Percentiles rank a stretch among this genome's conserved stretches.
These are phyloP conservation scores for Penicillium sp. DNA, from an alignment of 2,329 filamentous ascomycete species.

Conservation along the genomic window DNA sequence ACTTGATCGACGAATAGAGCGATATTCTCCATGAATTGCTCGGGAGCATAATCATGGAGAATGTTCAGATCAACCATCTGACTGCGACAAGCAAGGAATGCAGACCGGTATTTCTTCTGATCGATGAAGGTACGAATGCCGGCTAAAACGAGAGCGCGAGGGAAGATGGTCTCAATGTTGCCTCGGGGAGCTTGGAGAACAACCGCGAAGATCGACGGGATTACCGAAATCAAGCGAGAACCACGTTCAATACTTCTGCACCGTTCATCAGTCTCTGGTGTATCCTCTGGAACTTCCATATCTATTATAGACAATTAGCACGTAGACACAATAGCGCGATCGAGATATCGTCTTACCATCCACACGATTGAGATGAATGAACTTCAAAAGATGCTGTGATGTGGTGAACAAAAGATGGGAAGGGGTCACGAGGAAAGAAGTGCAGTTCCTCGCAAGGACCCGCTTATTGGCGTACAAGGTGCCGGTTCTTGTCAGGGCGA, in stretches of 20 bases:
- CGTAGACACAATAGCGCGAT: constrained; percentile 2
- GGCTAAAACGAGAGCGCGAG: constrained; percentile 84
- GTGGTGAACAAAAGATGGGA: constrained; percentile 89
- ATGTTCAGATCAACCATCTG: constrained; percentile 99
- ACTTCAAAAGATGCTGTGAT: constrained; percentile 87
- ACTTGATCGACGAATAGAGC: constrained; percentile 78
- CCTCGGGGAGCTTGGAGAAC: constrained; percentile 93
- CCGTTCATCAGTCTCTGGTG: constrained; percentile 86
- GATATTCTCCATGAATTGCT: constrained; percentile 75
- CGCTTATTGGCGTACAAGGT: constrained; percentile 73
- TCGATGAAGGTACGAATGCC: constrained; percentile 81
- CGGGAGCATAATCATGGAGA: constrained; percentile 84
- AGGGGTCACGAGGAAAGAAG: constrained; percentile 78
- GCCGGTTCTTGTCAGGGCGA: constrained; percentile 71
- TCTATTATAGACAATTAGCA: constrained; percentile 48
- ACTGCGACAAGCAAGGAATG: constrained; percentile 82
- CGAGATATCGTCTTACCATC: constrained; percentile 52
- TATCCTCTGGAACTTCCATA: constrained; percentile 77
- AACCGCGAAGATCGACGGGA: constrained; percentile 80
- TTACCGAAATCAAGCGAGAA: constrained; percentile 78
- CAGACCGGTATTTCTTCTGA: constrained; percentile 72
- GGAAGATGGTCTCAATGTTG: constrained; percentile 92
- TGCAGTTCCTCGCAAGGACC: constrained; percentile 78
- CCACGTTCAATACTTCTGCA: constrained; percentile 90
- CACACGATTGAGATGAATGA: constrained; percentile 70